Conservation (phyloP, 2,329 filamentous ascomycete genomes). For the Clarireedia homoeocarpa region DNA sequence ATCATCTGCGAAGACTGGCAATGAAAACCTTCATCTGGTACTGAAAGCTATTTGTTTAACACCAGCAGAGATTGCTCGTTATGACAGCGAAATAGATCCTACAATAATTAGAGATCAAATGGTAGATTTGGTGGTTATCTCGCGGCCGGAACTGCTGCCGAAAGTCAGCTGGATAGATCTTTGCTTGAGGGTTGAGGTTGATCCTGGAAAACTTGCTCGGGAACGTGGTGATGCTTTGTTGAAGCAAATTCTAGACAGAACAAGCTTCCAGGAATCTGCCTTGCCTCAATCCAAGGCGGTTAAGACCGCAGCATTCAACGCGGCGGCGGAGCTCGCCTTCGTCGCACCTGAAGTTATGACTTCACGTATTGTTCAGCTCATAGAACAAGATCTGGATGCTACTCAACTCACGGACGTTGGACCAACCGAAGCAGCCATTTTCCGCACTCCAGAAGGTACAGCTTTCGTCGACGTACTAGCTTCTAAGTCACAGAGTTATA, state of each 20-base stretch:
- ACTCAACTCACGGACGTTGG: slow-evolving; percentile 64
- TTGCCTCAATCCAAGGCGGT: slow-evolving; percentile 35
- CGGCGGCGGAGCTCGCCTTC: slow-evolving; percentile 86
- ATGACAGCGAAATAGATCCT: slow-evolving; percentile 37
- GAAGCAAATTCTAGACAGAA: slow-evolving; percentile 51
- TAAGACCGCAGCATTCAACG: slow-evolving; percentile 68
- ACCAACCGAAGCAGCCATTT: slow-evolving; percentile 86
- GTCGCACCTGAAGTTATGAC: slow-evolving; percentile 80
- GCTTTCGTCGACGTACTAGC: slow-evolving; percentile 86
- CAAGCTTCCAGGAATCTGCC: slow-evolving; percentile 46
- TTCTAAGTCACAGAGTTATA: slow-evolving; percentile 62
- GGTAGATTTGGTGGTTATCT: slow-evolving; percentile 68
- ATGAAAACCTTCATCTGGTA: slow-evolving; percentile 52
- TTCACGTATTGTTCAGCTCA: slow-evolving; percentile 64
- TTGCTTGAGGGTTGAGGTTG: slow-evolving; percentile 69
- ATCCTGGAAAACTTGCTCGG: slow-evolving; percentile 71
- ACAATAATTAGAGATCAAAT: slow-evolving; percentile 60
- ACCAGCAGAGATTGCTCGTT: slow-evolving; percentile 40
- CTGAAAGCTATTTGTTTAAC: slow-evolving; percentile 57
- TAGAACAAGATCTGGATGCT: slow-evolving; percentile 65
- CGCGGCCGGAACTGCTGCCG: slow-evolving; percentile 69
- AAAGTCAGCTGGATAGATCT: slow-evolving; percentile 81
- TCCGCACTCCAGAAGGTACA: slow-evolving; percentile 80
- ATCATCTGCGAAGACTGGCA: slow-evolving; percentile 54
- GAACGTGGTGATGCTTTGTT: slow-evolving; percentile 58